A percentile compares a stretch with the other conserved stretches of the same genome.
Conservation (phyloP, 192 early-diverging fungal species). For the Coemansia sp. region DNA sequence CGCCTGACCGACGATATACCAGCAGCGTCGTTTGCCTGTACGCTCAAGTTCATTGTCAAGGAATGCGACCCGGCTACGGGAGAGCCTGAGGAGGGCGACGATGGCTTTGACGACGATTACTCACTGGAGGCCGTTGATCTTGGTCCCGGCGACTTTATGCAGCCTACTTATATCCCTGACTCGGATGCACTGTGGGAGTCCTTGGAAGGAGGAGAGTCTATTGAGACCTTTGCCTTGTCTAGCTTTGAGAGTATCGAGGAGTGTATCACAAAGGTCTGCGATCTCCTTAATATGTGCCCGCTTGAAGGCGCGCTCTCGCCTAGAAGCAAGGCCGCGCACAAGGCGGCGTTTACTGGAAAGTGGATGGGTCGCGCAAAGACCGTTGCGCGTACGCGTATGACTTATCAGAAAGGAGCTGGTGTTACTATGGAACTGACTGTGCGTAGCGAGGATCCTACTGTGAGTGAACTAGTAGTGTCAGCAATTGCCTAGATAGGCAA, state of each 20-base stretch:
- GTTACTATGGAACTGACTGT: constrained; percentile 92
- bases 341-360: constrained; percentile 79
- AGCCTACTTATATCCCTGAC: constrained; percentile 79
- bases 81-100: constrained; percentile 76
- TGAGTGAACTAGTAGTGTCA: constrained; percentile 75
- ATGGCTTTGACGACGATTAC: constrained; percentile 96
- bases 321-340: constrained; percentile 76
- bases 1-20: constrained; percentile 52
- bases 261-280: constrained; percentile 58
- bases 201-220: constrained; percentile 69
- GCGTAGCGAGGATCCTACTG: constrained; percentile 65
- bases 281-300: constrained; percentile 85
- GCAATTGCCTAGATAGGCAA: constrained; percentile 69
- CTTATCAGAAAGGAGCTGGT: constrained; percentile 73
- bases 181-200: constrained; percentile 81
- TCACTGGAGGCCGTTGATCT: constrained; percentile 85
- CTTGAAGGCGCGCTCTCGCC: constrained; percentile 72
- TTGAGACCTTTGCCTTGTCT: constrained; percentile 88
- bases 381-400: constrained; percentile 86
- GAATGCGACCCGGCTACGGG: constrained; percentile 95
- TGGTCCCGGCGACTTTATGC: constrained; percentile 83
- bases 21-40: constrained; percentile 72
- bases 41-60: constrained; percentile 86
- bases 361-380: constrained; percentile 80
- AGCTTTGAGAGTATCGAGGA: constrained; percentile 59